Conservation (phyloP, 768 basidiomycete species). For the Lentinus tigrinus region DNA sequence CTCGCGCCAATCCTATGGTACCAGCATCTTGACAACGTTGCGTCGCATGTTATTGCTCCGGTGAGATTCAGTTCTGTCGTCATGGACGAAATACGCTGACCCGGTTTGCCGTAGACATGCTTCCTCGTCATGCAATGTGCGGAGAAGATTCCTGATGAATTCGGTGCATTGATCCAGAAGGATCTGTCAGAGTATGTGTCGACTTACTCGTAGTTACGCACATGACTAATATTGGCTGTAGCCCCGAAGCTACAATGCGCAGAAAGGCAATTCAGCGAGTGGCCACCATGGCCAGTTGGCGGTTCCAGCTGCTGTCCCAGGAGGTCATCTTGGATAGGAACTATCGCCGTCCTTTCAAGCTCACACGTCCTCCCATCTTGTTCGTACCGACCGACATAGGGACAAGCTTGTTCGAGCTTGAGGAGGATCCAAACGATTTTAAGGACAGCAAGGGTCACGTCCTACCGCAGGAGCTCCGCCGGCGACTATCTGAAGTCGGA, state of each 20-base stretch:
- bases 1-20: constrained; percentile 62
- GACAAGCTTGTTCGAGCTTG: constrained; percentile 53
- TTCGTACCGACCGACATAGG: constrained; percentile 80
- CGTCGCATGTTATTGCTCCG: constrained; percentile 42
- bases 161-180: constrained; percentile 48
- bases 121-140: constrained; percentile 74
- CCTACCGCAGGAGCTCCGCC: constrained; percentile 63
- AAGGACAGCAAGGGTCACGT: constrained; percentile 43
- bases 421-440: constrained; percentile 49
- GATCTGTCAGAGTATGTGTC: constrained; percentile 57
- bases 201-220: too few species aligned
- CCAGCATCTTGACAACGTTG: constrained; percentile 41
- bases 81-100: neutral
- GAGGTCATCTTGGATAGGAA: constrained; percentile 57
- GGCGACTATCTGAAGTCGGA: constrained; percentile 69
- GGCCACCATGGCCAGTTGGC: constrained; percentile 58
- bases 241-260: constrained; percentile 48
- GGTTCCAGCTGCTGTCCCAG: constrained; percentile 68
- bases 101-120: constrained; percentile 36
- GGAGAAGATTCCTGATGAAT: constrained; percentile 54
- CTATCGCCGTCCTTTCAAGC: constrained; percentile 65
- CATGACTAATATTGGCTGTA: constrained; percentile 23
- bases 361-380: constrained; percentile 66
- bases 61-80: constrained; percentile 36
- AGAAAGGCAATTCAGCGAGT: constrained; percentile 55